A percentile compares a stretch with the other conserved stretches of the same genome.
Conservation (phyloP, 768 basidiomycete species). For the Hygrocybe punicea region DNA sequence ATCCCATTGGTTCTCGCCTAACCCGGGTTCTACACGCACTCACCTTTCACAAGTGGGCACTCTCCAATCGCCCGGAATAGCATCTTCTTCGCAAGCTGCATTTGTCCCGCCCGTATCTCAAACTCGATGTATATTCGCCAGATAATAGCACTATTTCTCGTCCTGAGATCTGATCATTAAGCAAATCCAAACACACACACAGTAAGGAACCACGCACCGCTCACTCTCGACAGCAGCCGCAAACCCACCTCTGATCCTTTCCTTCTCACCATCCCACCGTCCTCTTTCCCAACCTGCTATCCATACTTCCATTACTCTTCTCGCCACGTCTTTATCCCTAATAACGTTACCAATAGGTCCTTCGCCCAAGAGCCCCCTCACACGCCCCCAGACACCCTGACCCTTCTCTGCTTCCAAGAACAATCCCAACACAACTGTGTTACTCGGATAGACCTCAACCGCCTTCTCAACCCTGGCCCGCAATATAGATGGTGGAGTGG, state of each 20-base stretch:
- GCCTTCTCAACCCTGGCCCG: slow-evolving; percentile 56
- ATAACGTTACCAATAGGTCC: slow-evolving; percentile 41
- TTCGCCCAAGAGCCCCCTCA: slow-evolving; percentile 56
- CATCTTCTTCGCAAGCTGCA: slow-evolving; percentile 63
- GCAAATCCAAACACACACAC: slow-evolving; percentile 5
- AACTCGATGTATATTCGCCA: slow-evolving; percentile 78
- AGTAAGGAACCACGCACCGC: slow-evolving; percentile 44
- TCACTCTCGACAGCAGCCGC: slow-evolving; percentile 60
- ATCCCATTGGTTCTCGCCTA: slow-evolving; percentile 10
- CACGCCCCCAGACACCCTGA: slow-evolving; percentile 73
- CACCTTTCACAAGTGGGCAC: slow-evolving; percentile 75
- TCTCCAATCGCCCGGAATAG: slow-evolving; percentile 72
- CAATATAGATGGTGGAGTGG: slow-evolving; percentile 55
- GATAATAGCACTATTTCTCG: slow-evolving; percentile 57
- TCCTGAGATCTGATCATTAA: slow-evolving; percentile 40
- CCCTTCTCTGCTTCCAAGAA: slow-evolving; percentile 77
- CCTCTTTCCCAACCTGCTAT: slow-evolving; percentile 74
- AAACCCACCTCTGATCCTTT: slow-evolving; percentile 65
- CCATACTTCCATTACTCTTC: slow-evolving; percentile 71
- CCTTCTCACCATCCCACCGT: slow-evolving; percentile 65
- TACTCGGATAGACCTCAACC: slow-evolving; percentile 58
- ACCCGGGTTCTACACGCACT: slow-evolving; percentile 4
- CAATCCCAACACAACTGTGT: slow-evolving; percentile 67
- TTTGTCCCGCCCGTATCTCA: slow-evolving; percentile 61
- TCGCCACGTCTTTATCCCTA: slow-evolving; percentile 52